These are phyloP conservation scores for Xanthoconium stramineum DNA, from an alignment of 768 basidiomycete species.

Conservation along the genomic window DNA sequence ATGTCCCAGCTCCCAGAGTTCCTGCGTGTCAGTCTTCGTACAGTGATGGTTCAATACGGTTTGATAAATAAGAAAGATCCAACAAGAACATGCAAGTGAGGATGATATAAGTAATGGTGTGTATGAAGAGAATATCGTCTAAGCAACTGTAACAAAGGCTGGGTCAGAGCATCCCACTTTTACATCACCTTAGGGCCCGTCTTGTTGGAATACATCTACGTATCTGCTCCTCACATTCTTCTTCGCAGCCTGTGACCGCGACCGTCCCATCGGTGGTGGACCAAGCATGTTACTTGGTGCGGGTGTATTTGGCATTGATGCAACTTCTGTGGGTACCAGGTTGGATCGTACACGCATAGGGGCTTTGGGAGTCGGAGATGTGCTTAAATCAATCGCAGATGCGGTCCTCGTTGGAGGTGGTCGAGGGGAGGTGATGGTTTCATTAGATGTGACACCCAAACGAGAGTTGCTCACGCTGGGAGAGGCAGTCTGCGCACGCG, in stretches of 20 bases:
- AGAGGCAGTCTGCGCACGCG: conserved; percentile 82
- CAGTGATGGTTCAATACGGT: conserved; percentile 9
- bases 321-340: conserved; percentile 48
- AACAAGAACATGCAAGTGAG: conserved; percentile 13
- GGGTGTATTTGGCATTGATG: conserved; percentile 35
- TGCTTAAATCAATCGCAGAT: conserved; percentile 60
- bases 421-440: conserved; percentile 10
- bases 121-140: conserved; percentile 10
- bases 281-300: conserved; percentile 16
- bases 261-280: conserved; percentile 43
- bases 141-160: background rate
- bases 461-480: conserved; percentile 51
- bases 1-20: background rate
- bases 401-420: conserved; percentile 44
- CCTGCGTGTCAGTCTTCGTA: background rate
- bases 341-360: conserved; percentile 63
- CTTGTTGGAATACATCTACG: conserved; percentile 84
- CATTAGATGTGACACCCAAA: conserved; percentile 31
- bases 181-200: conserved; percentile 25
- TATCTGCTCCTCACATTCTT: conserved; percentile 80
- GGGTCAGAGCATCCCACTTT: background rate
- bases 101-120: conserved; percentile 20
- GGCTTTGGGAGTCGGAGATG: conserved; percentile 49
- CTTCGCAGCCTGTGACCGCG: conserved; percentile 60
- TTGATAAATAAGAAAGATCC: conserved; percentile 24